phyloP scores from a whole-genome alignment of 148 eudicot genomes.

The Hydrangea macrophylla region DNA sequence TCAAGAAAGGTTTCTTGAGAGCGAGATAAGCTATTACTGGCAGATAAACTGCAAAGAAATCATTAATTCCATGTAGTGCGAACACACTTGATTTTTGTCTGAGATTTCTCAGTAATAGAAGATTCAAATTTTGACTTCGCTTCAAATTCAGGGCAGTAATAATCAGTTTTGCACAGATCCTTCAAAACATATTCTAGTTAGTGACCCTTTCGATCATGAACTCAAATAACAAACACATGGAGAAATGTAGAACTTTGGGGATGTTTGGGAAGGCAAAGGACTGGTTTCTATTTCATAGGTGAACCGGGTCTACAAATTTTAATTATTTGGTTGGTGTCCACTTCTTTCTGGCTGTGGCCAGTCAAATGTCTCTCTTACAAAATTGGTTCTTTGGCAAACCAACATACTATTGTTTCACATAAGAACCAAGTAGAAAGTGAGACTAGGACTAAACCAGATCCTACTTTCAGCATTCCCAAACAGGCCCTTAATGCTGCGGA shows the following conservation, averaged over 20 bases:
- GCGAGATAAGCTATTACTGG: neutral
- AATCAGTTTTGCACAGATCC: constrained; percentile 58
- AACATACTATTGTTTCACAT: no score
- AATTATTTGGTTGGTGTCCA: no score
- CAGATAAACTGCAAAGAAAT: constrained; percentile 1
- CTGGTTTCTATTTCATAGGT: no score
- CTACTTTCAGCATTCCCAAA: constrained; percentile 11
- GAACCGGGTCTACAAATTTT: no score
- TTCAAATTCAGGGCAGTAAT: constrained; percentile 87
- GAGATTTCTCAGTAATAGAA: constrained; percentile 23
- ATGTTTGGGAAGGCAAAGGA: no score
- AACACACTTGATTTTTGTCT: constrained; percentile 45
- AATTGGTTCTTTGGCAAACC: no score
- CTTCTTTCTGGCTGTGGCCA: no score
- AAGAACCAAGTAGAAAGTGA: no score
- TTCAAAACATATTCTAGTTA: constrained; percentile 18
- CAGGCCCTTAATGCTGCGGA: no score
- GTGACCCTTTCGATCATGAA: neutral
- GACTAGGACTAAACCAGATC: no score
- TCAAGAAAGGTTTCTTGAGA: neutral
- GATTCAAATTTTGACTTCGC: constrained; percentile 35
- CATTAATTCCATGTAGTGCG: neutral
- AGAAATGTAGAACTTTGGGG: neutral
- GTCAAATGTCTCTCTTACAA: no score
- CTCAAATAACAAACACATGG: neutral